phyloP scores from a whole-genome alignment of 257 asterid genomes.

The Petunia secreta region DNA sequence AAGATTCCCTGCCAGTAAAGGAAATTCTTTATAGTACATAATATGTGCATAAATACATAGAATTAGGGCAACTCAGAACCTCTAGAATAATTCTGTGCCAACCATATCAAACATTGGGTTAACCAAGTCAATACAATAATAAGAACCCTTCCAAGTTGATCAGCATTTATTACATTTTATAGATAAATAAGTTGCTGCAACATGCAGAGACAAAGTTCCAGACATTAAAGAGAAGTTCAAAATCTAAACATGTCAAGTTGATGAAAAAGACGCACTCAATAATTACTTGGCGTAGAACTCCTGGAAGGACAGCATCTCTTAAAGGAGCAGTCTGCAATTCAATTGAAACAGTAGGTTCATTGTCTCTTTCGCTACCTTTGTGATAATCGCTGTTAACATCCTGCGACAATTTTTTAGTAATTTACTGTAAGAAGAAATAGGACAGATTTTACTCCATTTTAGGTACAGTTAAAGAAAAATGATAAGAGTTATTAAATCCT shows the following conservation, averaged over 20 bases:
- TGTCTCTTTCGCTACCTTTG: slow-evolving; percentile 35
- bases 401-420: slow-evolving; percentile 41
- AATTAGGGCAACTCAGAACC: neutral
- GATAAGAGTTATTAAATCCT: neutral
- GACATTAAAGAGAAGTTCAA: neutral
- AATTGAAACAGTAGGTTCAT: slow-evolving; percentile 34
- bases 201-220: neutral
- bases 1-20: neutral
- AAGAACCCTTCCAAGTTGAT: slow-evolving; percentile 5
- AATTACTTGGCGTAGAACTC: slow-evolving; percentile 85
- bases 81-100: slow-evolving; percentile 4
- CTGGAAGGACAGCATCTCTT: slow-evolving; percentile 84
- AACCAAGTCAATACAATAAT: slow-evolving; percentile 7
- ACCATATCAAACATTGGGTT: neutral
- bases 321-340: slow-evolving; percentile 89
- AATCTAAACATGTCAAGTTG: slow-evolving; percentile 16
- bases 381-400: slow-evolving; percentile 41
- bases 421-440: neutral
- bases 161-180: slow-evolving; percentile 24
- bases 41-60: neutral
- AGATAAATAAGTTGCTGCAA: neutral
- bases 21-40: slow-evolving; percentile 7
- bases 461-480: neutral
- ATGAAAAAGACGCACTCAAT: slow-evolving; percentile 53
- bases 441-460: neutral